phyloP scores from a whole-genome alignment of 2,329 filamentous ascomycete genomes.

The Aspergillus versicolor region DNA sequence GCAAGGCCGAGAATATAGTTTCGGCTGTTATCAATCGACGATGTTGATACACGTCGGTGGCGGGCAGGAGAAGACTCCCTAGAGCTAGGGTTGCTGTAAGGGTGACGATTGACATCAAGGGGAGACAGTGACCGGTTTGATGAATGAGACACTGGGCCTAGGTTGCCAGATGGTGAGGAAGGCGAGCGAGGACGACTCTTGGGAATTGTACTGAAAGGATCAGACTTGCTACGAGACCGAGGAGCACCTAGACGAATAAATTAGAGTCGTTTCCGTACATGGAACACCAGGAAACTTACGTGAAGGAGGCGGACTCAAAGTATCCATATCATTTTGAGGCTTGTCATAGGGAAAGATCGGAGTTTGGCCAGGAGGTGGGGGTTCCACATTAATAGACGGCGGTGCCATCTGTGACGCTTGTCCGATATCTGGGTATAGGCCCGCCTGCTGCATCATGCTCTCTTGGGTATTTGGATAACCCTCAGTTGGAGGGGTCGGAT shows the following conservation, averaged over 20 bases:
- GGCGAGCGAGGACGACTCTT: constrained; percentile 38
- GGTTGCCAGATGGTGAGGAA: constrained; percentile 32
- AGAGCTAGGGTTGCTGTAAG: constrained; percentile 42
- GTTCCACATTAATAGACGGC: constrained; percentile 93
- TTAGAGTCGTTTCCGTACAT: constrained; percentile 6
- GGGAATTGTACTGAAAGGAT: constrained; percentile 55
- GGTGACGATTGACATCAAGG: constrained; percentile 33
- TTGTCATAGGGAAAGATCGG: constrained; percentile 67
- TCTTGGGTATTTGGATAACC: constrained; percentile 51
- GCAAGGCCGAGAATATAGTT: constrained; percentile 88
- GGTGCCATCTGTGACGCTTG: constrained; percentile 76
- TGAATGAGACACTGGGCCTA: constrained; percentile 30
- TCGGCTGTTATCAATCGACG: constrained; percentile 56
- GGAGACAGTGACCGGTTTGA: constrained; percentile 47
- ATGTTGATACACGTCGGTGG: constrained; percentile 45
- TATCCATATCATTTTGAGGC: constrained; percentile 67
- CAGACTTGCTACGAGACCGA: constrained; percentile 61
- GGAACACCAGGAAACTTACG: constrained; percentile 35
- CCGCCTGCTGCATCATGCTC: constrained; percentile 48
- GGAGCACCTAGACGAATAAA: constrained; percentile 40
- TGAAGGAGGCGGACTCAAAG: constrained; percentile 78
- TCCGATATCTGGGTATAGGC: constrained; percentile 60
- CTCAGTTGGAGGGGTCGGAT: constrained; percentile 48
- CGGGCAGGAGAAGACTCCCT: constrained; percentile 46
- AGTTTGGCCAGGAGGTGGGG: constrained; percentile 71